phyloP scores from a whole-genome alignment of 306 rosid genomes.

The Acmispon strigosus region DNA sequence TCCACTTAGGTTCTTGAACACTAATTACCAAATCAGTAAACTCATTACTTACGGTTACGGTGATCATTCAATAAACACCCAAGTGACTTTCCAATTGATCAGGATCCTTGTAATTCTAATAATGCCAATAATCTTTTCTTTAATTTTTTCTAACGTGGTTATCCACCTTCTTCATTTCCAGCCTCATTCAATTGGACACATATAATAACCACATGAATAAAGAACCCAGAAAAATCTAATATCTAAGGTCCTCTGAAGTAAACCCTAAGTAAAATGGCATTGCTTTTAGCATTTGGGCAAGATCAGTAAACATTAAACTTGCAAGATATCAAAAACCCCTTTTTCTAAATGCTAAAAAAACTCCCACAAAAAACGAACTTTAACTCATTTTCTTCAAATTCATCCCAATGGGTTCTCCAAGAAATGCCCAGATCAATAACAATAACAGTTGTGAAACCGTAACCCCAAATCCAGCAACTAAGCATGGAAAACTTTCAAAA shows the following conservation, averaged over 20 bases:
- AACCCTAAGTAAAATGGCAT: not conserved
- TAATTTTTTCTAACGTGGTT: not conserved
- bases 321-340: not conserved
- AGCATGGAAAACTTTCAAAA: not conserved
- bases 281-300: not conserved
- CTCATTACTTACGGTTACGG: not conserved
- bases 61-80: not conserved
- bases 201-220: not conserved
- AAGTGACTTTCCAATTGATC: not conserved
- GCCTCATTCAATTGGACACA: not conserved
- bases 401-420: not conserved
- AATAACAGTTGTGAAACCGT: constrained; percentile 23
- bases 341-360: not conserved
- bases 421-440: not conserved
- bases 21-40: not conserved
- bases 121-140: not conserved
- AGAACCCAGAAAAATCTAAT: not conserved
- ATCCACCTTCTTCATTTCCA: not conserved
- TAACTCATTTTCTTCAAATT: not conserved
- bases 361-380: not conserved
- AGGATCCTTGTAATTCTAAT: not conserved
- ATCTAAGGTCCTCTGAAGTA: not conserved
- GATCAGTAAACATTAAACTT: not conserved
- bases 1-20: not conserved
- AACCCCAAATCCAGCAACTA: not conserved